Base-by-base conservation (phyloP, 257 asterid genomes). In the Eustoma russellianum region DNA sequence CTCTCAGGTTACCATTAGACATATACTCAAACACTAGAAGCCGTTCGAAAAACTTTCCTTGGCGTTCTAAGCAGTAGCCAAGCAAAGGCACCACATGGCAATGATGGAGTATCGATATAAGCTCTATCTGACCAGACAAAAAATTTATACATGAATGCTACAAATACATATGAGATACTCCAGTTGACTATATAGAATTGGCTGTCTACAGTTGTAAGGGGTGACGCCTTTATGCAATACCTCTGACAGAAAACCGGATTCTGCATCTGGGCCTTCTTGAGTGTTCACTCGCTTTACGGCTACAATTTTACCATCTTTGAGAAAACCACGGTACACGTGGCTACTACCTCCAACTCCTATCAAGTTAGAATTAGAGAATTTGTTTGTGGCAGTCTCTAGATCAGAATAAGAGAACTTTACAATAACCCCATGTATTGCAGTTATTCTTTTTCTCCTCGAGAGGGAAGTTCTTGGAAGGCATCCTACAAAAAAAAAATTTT, bases 271-370 rank as follows among this genome's bases (percentile, higher is more conserved):
- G 34, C 95, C 85, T 0, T 69, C 83, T 55, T 71, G 81, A 43
- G 73, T 65, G 75, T 81, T 83, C 77, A 92, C 83, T 72, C 86
- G 75, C 82, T 92, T 92, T 48, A 92, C 68, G 14, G 99, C 99
- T 46, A 92, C 86, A n/a, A 70, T 63, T 77, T 70, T 81, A 24
- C 95, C 95, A 72, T 85, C 85, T 65, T 81, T 76, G 48, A 92
- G 88, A 57, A 48, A 66, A 17, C 99, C 99, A 9, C 76, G 74
- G 70, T 85, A 88, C 7, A 92, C 99, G n/a, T 66, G 77, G 73
- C 99, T 85, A 79, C 95, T 85, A 47, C 95, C 99, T 57, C 99
- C 99, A 53, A 79, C 77, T 48, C 97, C 99, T 49, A 88, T 81
- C 77, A 88, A 75, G 74, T 85, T 83, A 61, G 79, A 68, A 50